phyloP scores from a whole-genome alignment of 306 rosid species.

The Prunus campanulata region DNA sequence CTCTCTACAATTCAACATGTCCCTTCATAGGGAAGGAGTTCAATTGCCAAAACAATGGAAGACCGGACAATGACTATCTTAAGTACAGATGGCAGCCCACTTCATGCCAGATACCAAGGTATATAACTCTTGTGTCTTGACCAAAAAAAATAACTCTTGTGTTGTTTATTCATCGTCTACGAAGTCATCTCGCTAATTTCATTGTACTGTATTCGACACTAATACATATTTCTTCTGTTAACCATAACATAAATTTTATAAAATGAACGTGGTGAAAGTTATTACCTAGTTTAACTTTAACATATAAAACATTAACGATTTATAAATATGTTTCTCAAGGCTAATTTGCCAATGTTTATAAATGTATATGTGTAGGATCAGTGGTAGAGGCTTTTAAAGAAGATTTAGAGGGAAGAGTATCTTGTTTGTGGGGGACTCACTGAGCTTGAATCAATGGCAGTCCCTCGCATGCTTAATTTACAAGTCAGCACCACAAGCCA shows the following conservation, averaged over 20 bases:
- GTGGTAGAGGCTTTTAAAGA: background rate
- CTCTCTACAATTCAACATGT: slow-evolving; percentile 21
- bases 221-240: background rate
- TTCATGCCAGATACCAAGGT: slow-evolving; percentile 16
- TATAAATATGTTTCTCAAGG: no score
- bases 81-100: slow-evolving; percentile 27
- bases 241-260: no score
- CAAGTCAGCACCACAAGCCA: slow-evolving; percentile 29
- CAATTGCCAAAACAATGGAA: slow-evolving; percentile 19
- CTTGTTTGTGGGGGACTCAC: slow-evolving; percentile 24
- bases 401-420: slow-evolving; percentile 11
- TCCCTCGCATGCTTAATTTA: slow-evolving; percentile 50
- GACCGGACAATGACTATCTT: slow-evolving; percentile 17
- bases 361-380: background rate
- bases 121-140: background rate
- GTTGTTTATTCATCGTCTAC: background rate
- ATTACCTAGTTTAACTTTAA: no score
- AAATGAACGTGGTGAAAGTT: no score
- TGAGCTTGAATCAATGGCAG: slow-evolving; percentile 28
- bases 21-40: slow-evolving; percentile 18
- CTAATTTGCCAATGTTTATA: no score
- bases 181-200: no score
- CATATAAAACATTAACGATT: no score
- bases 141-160: no score
- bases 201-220: background rate